phyloP scores from a whole-genome alignment of 805 yeast genomes.

The Tetrapisispora pingtungensis region DNA sequence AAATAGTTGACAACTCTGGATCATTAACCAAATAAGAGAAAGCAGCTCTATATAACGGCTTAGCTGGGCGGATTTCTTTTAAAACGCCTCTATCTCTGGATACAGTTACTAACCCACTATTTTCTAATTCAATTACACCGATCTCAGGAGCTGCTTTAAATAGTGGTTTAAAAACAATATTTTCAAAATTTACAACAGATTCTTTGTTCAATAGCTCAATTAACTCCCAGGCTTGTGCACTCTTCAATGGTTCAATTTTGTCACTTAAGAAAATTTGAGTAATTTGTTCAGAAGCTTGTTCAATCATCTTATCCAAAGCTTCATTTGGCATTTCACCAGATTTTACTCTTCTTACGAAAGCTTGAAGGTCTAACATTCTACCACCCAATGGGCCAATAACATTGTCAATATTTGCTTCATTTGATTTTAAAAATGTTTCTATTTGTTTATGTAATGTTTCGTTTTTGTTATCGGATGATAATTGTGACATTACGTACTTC shows the following conservation, averaged over 20 bases:
- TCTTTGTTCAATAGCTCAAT: slow-evolving; percentile 51
- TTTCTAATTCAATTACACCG: slow-evolving; percentile 63
- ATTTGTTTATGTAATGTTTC: not conserved
- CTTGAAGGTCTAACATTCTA: slow-evolving; percentile 85
- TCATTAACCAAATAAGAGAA: slow-evolving; percentile 58
- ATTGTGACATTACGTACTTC: slow-evolving; percentile 53
- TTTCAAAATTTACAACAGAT: slow-evolving; percentile 39
- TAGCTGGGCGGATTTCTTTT: slow-evolving; percentile 58
- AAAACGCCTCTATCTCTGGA: slow-evolving; percentile 71
- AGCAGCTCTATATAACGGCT: slow-evolving; percentile 77
- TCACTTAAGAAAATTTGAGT: slow-evolving; percentile 62
- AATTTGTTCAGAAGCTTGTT: slow-evolving; percentile 79
- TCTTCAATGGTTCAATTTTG: slow-evolving; percentile 43
- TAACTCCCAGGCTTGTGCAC: slow-evolving; percentile 83
- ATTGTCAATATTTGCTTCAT: slow-evolving; percentile 36
- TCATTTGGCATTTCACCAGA: slow-evolving; percentile 76
- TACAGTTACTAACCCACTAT: slow-evolving; percentile 62
- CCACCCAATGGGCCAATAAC: slow-evolving; percentile 81
- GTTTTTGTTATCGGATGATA: slow-evolving; percentile 22
- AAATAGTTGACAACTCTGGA: slow-evolving; percentile 41
- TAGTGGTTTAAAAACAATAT: slow-evolving; percentile 46
- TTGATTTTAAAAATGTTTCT: slow-evolving; percentile 6
- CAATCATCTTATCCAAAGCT: slow-evolving; percentile 71
- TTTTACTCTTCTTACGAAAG: slow-evolving; percentile 75
- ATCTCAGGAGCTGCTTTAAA: slow-evolving; percentile 47